phyloP scores from a whole-genome alignment of 2,329 filamentous ascomycete species.

The Fusarium subglutinans region DNA sequence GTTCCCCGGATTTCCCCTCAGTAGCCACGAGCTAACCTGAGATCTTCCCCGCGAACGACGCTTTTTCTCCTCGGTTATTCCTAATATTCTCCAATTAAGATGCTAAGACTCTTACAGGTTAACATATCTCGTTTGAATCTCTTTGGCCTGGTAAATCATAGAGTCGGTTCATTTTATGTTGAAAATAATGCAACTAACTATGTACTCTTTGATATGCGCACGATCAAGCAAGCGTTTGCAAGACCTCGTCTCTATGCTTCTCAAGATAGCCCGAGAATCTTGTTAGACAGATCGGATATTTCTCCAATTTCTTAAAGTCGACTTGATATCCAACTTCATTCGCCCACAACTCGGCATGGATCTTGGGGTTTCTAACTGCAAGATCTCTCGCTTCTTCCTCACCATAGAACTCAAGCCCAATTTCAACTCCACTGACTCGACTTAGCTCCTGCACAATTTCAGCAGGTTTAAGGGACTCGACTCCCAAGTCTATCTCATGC shows the following conservation, averaged over 20 bases:
- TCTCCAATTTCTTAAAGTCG: background rate
- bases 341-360: background rate
- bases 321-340: background rate
- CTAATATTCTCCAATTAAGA: background rate
- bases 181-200: accelerated
- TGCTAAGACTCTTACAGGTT: background rate
- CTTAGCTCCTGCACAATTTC: background rate
- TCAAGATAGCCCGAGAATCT: background rate
- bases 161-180: background rate
- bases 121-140: background rate
- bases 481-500: background rate
- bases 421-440: background rate
- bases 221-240: background rate
- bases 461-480: background rate
- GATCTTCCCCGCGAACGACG: background rate
- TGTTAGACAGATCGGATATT: background rate
- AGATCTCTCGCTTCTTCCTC: background rate
- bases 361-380: background rate
- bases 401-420: background rate
- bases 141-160: too few relatives aligned
- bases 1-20: background rate
- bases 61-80: background rate
- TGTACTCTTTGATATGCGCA: too few relatives aligned
- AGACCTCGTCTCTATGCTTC: background rate
- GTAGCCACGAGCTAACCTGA: background rate